Conservation (phyloP, 805 yeast species). For the Myxozyma kluyveri region DNA sequence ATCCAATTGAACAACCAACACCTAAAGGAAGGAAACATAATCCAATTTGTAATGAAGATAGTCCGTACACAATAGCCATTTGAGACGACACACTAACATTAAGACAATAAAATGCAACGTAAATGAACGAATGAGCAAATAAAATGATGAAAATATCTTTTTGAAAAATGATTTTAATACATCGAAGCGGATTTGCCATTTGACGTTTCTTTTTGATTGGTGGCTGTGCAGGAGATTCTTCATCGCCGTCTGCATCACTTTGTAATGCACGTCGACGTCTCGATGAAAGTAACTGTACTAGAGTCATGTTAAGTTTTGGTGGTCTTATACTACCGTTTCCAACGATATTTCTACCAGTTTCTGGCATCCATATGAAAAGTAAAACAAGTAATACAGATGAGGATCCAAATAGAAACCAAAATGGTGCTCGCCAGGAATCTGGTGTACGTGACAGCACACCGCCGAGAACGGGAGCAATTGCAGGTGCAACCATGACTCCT, state of each 20-base stretch:
- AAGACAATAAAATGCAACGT: constrained; percentile 66
- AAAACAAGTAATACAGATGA: constrained; percentile 53
- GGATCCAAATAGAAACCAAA: constrained; percentile 74
- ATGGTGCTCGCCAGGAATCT: constrained; percentile 84
- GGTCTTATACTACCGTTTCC: constrained; percentile 72
- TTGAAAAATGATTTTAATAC: constrained; percentile 44
- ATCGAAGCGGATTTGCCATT: constrained; percentile 17
- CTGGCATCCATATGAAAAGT: constrained; percentile 63
- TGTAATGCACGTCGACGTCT: no score
- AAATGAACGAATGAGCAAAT: constrained; percentile 60
- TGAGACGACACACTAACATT: constrained; percentile 63
- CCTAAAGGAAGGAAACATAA: constrained; percentile 75
- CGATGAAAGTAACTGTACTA: constrained; percentile 12
- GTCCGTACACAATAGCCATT: constrained; percentile 50
- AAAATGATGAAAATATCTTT: constrained; percentile 50
- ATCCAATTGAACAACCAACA: constrained; percentile 58
- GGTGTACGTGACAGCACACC: constrained; percentile 66
- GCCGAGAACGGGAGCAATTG: constrained; percentile 58
- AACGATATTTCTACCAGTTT: constrained; percentile 68
- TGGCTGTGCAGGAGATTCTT: neutral
- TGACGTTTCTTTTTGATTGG: neutral
- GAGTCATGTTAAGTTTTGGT: constrained; percentile 12
- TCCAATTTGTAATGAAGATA: constrained; percentile 60
- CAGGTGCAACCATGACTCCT: constrained; percentile 79
- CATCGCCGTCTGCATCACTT: neutral